Evolutionary conservation across 345 rosid species (phyloP), one percentile per base, ranked within the genome.

Genomic region (Bruguiera gymnorhiza): DNA sequence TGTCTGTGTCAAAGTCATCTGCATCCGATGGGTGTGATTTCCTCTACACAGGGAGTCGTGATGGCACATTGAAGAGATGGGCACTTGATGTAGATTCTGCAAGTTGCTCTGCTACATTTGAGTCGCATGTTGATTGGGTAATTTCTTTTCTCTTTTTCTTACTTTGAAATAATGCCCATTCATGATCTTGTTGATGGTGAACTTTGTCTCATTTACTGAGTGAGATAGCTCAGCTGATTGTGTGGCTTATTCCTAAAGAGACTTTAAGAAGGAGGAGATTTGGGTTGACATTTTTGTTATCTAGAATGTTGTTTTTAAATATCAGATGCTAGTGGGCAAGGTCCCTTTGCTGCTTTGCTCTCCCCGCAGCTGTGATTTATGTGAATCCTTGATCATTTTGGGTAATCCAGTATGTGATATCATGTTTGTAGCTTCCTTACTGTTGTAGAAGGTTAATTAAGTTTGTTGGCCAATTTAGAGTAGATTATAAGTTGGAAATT

Each of bases 81-180:
- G 71, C 80, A 29, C 76, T 96, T 77, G 86, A 79, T 8, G 95
- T 87, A 58, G 88, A 85, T 78, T 62, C 88, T 18, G 82, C 95
- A 37, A 79, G 86, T 57, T 89, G 96, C 80, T 87, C 97, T 29
- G 97, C 99, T 62, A 96, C 98, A 53, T 96, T 89, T 80, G 99
- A 96, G 80, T 96, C 99, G 21, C 99, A 96, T 82, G 97, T 92
- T 66, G 99, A 96, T 83, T 96, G 99, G 99, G 99, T 96, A 87
- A 75, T 18, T 34, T 30, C 24, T 79, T 68, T 64, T 50, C 5
- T 55, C 11, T 21, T 48, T 70, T 67, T 50, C 66, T 24, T 63
- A 74, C 60, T 63, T 59, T n/a, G 15, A 37, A 36, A 18, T 46
- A 54, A 48, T 21, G 20, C 6, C 62, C 10, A 23, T n/a, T 19